Base-by-base conservation (phyloP, 768 basidiomycete species). In the Tulasnella sp. region DNA sequence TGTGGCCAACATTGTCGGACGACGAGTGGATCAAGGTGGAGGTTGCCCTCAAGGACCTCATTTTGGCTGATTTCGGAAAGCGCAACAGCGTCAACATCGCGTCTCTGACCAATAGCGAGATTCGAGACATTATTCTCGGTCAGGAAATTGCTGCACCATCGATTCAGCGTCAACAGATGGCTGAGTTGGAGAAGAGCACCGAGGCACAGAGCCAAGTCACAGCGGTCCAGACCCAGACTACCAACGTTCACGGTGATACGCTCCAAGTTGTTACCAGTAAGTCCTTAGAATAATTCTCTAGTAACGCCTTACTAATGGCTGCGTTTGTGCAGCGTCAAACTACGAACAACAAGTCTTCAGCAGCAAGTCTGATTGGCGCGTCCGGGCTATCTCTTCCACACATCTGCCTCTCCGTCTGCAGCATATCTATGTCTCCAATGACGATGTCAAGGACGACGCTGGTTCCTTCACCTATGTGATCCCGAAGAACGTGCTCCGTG, bases 1-100 rank as follows among this genome's bases (percentile, higher is more conserved):
- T 99, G 40, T 98, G 96, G 96, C 97, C 97, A 12, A 91, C 94
- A 0, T 86, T 99, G 76, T 85, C 85, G 38, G 96, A 97, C 79
- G 95, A 97, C 79, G 96, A 97, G 80, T 99, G 97, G 97, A 97
- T 99, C 84, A 96, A 97, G 83, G 97, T 98, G 68, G 97, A 99
- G 85, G 93, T 99, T 67, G 97, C 97, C 0, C 91, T 99, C 87
- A 99, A 97, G 83, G 97, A 99, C 79, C 89, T 99, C 72, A 99
- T 99, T 81, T 85, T 95, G 58, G 93, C 92, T 76, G 97, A 99
- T 84, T 99, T 99, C 83, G 97, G 97, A 80, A 99, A 99, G 85
- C 91, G 97, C 74, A 99, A 99, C 83, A 95, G 93, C 77, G 97
- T 99, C 84, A 99, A 99, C 83, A 96, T 98, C 77, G 97, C 97